Conservation (phyloP, 176 grass and related monocot genomes). For the Zea luxurians region DNA sequence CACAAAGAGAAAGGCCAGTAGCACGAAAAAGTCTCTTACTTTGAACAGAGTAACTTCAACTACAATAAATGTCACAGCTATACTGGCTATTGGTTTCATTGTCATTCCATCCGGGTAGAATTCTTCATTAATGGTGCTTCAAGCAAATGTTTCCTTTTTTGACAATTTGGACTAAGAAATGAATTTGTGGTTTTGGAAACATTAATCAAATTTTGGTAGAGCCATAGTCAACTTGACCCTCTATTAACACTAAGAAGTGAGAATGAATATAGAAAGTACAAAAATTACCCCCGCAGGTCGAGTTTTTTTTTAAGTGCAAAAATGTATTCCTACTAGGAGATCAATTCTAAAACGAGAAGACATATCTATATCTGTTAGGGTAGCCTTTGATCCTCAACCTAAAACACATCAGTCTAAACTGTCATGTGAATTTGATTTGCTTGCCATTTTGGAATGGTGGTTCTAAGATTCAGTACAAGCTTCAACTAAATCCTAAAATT, state of each 20-base stretch:
- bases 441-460: background rate
- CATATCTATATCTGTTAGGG: conserved; percentile 1
- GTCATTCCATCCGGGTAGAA: background rate
- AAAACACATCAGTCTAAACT: conserved; percentile 9
- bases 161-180: conserved; percentile 15
- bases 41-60: background rate
- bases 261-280: background rate
- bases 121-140: background rate
- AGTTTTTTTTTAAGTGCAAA: no score
- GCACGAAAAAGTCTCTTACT: background rate
- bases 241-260: background rate
- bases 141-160: conserved; percentile 15
- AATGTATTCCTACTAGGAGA: background rate
- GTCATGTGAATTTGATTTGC: conserved; percentile 22
- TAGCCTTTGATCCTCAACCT: background rate
- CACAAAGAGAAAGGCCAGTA: background rate
- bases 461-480: background rate
- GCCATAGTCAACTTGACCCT: background rate
- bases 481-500: background rate
- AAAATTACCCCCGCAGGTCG: background rate
- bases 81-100: background rate
- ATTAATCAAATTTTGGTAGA: background rate
- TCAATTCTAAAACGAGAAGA: conserved; percentile 20
- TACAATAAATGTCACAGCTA: background rate
- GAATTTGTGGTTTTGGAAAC: conserved; percentile 6